Evolutionary conservation across 805 yeast genomes (phyloP).

Genomic region (Nakazawaea populi): DNA sequence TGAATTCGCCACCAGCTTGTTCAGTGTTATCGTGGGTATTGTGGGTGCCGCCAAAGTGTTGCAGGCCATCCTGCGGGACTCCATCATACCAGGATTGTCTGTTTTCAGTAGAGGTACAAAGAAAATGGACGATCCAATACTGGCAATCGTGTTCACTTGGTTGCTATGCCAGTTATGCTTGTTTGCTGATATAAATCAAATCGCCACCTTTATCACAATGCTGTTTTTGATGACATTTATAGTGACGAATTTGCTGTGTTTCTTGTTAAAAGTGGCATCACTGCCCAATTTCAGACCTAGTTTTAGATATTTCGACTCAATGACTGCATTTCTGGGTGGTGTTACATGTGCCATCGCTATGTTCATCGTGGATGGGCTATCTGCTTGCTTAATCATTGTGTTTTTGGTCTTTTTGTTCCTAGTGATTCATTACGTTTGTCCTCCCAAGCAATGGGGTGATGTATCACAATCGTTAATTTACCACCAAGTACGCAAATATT

Average conservation of each 20-base stretch:
- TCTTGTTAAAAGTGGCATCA: slow-evolving; percentile 75
- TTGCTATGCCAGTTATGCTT: slow-evolving; percentile 75
- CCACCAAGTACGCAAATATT: slow-evolving; percentile 92
- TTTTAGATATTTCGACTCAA: slow-evolving; percentile 76
- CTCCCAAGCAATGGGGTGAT: slow-evolving; percentile 98
- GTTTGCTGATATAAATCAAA: slow-evolving; percentile 86
- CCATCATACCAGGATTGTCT: slow-evolving; percentile 73
- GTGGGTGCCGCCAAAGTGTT: slow-evolving; percentile 92
- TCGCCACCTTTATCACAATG: slow-evolving; percentile 95
- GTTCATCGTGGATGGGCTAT: slow-evolving; percentile 90
- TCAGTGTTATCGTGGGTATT: slow-evolving; percentile 91
- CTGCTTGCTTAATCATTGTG: slow-evolving; percentile 72
- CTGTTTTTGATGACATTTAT: slow-evolving; percentile 95
- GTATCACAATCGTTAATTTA: slow-evolving; percentile 93
- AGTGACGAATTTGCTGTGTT: slow-evolving; percentile 91
- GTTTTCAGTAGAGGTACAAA: slow-evolving; percentile 47
- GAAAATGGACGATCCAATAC: slow-evolving; percentile 50
- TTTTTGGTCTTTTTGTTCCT: slow-evolving; percentile 63
- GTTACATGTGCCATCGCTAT: slow-evolving; percentile 69
- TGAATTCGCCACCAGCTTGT: slow-evolving; percentile 86
- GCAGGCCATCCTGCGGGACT: slow-evolving; percentile 87
- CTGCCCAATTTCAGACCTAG: slow-evolving; percentile 99
- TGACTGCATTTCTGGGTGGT: slow-evolving; percentile 78
- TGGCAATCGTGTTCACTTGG: slow-evolving; percentile 74
- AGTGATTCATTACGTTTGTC: slow-evolving; percentile 82